Conservation (phyloP, 2,329 filamentous ascomycete genomes). For the Talaromyces sp. region DNA sequence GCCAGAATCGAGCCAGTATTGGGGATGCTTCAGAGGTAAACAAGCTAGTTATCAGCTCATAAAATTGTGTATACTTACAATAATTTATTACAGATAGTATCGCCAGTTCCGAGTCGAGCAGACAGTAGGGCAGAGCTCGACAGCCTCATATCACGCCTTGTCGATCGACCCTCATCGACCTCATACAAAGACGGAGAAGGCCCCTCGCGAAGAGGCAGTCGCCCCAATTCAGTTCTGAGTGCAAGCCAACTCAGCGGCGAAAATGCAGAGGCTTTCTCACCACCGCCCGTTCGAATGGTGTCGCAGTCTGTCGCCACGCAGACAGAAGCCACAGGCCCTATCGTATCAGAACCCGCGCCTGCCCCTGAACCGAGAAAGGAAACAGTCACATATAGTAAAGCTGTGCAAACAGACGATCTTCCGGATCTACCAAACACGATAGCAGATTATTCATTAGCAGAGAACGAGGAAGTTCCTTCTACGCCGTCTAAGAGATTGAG, state of each 20-base stretch:
- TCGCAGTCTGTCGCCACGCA: constrained; percentile 57
- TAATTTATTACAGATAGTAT: constrained; percentile 52
- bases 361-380: constrained; percentile 56
- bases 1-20: constrained; percentile 64
- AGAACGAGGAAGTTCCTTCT: constrained; percentile 53
- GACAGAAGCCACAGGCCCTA: constrained; percentile 68
- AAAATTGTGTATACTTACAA: background rate
- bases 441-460: constrained; percentile 58
- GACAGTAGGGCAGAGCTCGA: constrained; percentile 71
- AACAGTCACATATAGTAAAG: constrained; percentile 94
- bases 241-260: constrained; percentile 76
- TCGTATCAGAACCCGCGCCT: constrained; percentile 76
- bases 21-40: constrained; percentile 69
- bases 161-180: constrained; percentile 73
- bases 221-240: constrained; percentile 83
- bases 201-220: constrained; percentile 57
- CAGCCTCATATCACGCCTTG: constrained; percentile 75
- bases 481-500: constrained; percentile 68
- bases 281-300: constrained; percentile 35
- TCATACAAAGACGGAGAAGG: constrained; percentile 53
- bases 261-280: constrained; percentile 42
- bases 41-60: constrained; percentile 17
- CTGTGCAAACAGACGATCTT: constrained; percentile 83
- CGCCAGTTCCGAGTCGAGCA: constrained; percentile 66
- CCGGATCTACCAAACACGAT: constrained; percentile 52